Base-by-base conservation (phyloP, 352 stramenopile genomes). In the Phytophthora constricta region DNA sequence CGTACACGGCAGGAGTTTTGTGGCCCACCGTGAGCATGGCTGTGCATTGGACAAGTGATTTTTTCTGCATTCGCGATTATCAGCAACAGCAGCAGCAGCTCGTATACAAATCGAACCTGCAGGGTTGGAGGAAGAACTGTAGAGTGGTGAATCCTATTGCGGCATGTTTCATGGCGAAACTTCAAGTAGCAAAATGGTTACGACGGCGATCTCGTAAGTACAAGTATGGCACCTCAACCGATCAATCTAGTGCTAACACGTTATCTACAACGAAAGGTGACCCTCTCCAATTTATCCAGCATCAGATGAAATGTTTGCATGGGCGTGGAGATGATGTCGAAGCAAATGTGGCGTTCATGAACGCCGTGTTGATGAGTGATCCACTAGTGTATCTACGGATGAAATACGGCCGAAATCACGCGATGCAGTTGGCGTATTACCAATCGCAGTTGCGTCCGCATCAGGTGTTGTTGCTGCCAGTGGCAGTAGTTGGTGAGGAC, bases 311-410 rank as follows among this genome's bases (percentile, higher is more conserved):
- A 47, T 62, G 65, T 47, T 23, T 77, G 0, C 59, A 74, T 20
- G 41, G 58, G 1, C 61, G 70, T 0, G 55, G 47, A 5, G 43
- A 72, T 27, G 54, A 62, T 11, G 62, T 80, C 10, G 61, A 74
- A 26, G 63, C 64, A 0, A 77, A 77, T 26, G 56, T 79, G 10
- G 68, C 75, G 0, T 75, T 82, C 34, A 78, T 81, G 62, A 84
- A 78, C 28, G 50, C 77, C 13, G 70, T 79, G 7, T 17, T 76
- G 8, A 72, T 84, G 73, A 84, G 73, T 22, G 73, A 82, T 31
- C 76, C 76, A 3, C 43, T 84, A 7, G 70, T 77, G 19, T 80
- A 70, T 47, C 53, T 73, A n/a, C 48, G 61, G 5, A 67, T 50
- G 14, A 14, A 66, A 23, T 41, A 69, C 26, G 37, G 57, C 9